A percentile compares a stretch with the other conserved stretches of the same genome.
These are phyloP conservation scores for Ceratocystis smalleyi DNA, from an alignment of 2,329 filamentous ascomycete genomes.

Conservation along the genomic window DNA sequence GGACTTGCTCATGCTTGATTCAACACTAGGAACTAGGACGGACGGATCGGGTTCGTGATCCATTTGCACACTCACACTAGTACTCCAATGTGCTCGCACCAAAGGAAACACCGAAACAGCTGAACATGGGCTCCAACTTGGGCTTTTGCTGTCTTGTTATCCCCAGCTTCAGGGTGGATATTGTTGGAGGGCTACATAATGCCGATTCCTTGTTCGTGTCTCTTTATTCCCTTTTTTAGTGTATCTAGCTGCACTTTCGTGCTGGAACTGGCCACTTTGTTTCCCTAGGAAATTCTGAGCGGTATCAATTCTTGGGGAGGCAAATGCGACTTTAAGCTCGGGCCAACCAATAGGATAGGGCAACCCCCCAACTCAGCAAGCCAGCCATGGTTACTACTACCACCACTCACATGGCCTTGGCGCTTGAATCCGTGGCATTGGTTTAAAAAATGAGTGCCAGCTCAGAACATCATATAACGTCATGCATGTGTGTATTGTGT, in stretches of 20 bases:
- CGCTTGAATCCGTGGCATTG: not conserved
- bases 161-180: too few species aligned
- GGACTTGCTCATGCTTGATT: not conserved
- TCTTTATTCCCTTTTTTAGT: too few species aligned
- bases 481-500: not conserved
- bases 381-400: not conserved
- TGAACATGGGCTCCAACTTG: not conserved
- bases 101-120: not conserved
- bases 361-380: too few species aligned
- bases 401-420: not conserved
- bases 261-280: too few species aligned
- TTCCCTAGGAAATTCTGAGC: not conserved
- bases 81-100: not conserved
- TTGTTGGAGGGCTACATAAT: too few species aligned
- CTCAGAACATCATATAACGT: not conserved
- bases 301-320: too few species aligned
- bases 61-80: not conserved
- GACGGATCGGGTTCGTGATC: not conserved
- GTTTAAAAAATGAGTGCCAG: not conserved
- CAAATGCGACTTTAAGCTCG: not conserved
- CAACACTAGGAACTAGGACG: too few species aligned
- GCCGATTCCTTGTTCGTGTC: too few species aligned
- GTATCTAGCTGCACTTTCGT: too few species aligned
- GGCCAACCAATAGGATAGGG: not conserved
- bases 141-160: not conserved